Evolutionary conservation across 208 protist species (phyloP).

Genomic region (Wallacemonas rigidus): DNA sequence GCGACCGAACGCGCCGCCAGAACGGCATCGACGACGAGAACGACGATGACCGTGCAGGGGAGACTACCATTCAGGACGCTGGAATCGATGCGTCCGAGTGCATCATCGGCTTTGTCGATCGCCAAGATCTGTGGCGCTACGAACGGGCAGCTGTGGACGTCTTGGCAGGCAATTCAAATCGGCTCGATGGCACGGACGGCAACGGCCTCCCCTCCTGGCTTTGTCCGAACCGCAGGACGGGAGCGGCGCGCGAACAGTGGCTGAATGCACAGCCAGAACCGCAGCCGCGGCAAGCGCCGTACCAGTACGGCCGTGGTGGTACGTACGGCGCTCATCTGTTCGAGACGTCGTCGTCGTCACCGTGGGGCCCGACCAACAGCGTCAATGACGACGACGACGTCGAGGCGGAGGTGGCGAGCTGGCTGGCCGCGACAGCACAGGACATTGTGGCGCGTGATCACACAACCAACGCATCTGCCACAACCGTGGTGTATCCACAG

Average conservation of each 20-base stretch:
- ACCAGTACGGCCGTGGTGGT: background rate
- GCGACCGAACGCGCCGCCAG: background rate
- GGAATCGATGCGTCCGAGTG: slow-evolving; percentile 1
- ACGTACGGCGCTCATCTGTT: background rate
- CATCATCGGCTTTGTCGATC: slow-evolving; percentile 20
- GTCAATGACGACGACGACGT: slow-evolving; percentile 15
- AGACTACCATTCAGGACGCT: background rate
- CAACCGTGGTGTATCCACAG: background rate
- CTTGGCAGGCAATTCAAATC: background rate
- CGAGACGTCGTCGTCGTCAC: background rate
- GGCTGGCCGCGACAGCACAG: slow-evolving; percentile 22
- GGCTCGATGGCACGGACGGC: no score
- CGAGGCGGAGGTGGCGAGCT: slow-evolving; percentile 22
- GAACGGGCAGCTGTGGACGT: slow-evolving; percentile 1
- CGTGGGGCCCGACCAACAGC: background rate
- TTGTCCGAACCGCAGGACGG: background rate
- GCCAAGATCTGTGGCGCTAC: slow-evolving; percentile 12
- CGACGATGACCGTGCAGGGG: background rate
- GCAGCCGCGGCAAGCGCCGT: background rate
- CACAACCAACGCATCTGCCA: background rate
- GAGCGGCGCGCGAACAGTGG: no score
- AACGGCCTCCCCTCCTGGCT: slow-evolving; percentile 10
- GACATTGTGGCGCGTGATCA: slow-evolving; percentile 18
- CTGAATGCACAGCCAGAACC: background rate
- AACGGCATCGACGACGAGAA: background rate